These are phyloP conservation scores for Macadamia tetraphylla DNA, from an alignment of 164 flowering plant species.

Conservation along the genomic window DNA sequence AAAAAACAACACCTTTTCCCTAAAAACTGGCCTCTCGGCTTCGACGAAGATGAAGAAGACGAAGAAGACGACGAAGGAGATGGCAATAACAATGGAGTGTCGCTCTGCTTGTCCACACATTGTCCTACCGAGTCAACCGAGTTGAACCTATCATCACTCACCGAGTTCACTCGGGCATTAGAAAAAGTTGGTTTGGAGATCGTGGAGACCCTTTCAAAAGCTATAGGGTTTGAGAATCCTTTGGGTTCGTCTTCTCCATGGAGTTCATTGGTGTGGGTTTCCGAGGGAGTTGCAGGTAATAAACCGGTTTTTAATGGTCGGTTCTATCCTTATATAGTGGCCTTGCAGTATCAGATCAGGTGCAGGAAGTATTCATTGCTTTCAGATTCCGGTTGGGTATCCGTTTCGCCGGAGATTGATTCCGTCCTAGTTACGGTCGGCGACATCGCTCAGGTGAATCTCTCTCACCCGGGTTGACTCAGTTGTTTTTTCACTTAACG, in stretches of 20 bases:
- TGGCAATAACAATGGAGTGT: conserved; percentile 25
- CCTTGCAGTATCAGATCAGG: conserved; percentile 56
- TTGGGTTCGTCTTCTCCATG: conserved; percentile 20
- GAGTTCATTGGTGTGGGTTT: conserved; percentile 51
- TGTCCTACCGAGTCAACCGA: conserved; percentile 29
- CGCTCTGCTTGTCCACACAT: conserved; percentile 49
- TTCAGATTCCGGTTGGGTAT: conserved; percentile 69
- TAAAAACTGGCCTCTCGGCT: conserved; percentile 59
- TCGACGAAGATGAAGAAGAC: conserved; percentile 27
- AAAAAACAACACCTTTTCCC: conserved; percentile 37
- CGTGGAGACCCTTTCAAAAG: conserved; percentile 34
- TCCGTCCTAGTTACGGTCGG: conserved; percentile 71
- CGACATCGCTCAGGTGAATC: conserved; percentile 71
- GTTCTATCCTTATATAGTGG: conserved; percentile 60
- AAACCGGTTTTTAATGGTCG: conserved; percentile 29
- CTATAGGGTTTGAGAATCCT: conserved; percentile 54
- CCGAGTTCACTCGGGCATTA: conserved; percentile 41
- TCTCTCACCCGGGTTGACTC: not conserved
- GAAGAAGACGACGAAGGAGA: conserved; percentile 30
- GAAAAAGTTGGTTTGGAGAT: conserved; percentile 50
- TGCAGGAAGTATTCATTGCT: conserved; percentile 37
- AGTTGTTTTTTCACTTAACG: not conserved
- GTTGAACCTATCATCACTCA: conserved; percentile 27
- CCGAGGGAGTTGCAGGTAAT: conserved; percentile 21
- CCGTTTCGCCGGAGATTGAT: conserved; percentile 43